These are phyloP conservation scores for Aspergillus luchuensis DNA, from an alignment of 2,329 filamentous ascomycete species.

Conservation along the genomic window DNA sequence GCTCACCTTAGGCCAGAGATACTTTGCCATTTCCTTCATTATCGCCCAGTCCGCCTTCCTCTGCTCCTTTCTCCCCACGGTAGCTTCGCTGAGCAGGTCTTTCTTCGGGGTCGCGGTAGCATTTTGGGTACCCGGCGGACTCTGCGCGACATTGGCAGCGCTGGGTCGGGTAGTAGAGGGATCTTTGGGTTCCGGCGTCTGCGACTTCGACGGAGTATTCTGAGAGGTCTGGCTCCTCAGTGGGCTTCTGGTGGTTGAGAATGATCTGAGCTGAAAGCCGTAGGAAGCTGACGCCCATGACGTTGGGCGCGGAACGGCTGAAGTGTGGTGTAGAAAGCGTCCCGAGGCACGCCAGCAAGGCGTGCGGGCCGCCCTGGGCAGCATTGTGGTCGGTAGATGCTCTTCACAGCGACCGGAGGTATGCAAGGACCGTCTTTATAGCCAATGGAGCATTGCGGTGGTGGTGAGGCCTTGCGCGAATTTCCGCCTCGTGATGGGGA, in stretches of 20 bases:
- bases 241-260: slow-evolving; percentile 28
- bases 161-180: slow-evolving; percentile 22
- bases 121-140: slow-evolving; percentile 26
- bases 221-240: slow-evolving; percentile 28
- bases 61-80: slow-evolving; percentile 76
- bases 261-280: slow-evolving; percentile 31
- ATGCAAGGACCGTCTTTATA: neutral
- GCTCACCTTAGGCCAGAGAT: slow-evolving; percentile 83
- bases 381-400: slow-evolving; percentile 32
- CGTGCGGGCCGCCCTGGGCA: slow-evolving; percentile 41
- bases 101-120: slow-evolving; percentile 48
- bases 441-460: slow-evolving; percentile 30
- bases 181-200: slow-evolving; percentile 15
- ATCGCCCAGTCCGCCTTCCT: slow-evolving; percentile 98
- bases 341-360: slow-evolving; percentile 36
- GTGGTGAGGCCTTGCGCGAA: slow-evolving; percentile 19
- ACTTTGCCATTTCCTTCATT: slow-evolving; percentile 95
- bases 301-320: slow-evolving; percentile 26
- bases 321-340: slow-evolving; percentile 29
- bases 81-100: slow-evolving; percentile 65
- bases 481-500: slow-evolving; percentile 28
- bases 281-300: slow-evolving; percentile 26
- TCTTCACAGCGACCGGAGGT: slow-evolving; percentile 10
- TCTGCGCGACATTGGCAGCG: slow-evolving; percentile 23
- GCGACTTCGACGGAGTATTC: slow-evolving; percentile 18